Evolutionary conservation across 1,284 basidiomycete genomes (phyloP), one percentile per base, ranked within the genome.

Genomic region (Gomphus bonarii): DNA sequence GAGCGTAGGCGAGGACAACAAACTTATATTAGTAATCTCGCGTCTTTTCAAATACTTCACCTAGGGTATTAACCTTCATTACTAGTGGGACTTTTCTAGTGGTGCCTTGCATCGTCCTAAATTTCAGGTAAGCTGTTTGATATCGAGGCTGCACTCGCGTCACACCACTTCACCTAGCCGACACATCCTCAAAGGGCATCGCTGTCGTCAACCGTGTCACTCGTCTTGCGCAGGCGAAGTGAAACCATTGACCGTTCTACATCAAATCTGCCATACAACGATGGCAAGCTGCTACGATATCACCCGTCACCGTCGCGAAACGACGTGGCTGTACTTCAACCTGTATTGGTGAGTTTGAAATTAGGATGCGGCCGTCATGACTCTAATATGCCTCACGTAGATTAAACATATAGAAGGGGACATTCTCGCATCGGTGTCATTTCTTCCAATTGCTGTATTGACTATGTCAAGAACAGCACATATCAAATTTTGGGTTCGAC

Each of bases 1-100:
- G 1, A 92, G 88, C 63, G 91, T 95, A 0, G 94, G 92, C 30
- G 93, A 97, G 68, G 94, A 97, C 66, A 95, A 94, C 68, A 94
- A 94, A 67, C 68, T 97, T 6, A 88, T 95, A 50, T 68, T 97
- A 63, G 90, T 91, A 59, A 55, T 79, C 68, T 31, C 10, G 20
- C 18, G 20, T 52, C 47, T 54, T 55, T 50, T 35, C 18, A 22
- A 33, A 4, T 16, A 30, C 16, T 48, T 3, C 11, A 46, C 25
- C 25, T 30, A 46, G 43, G 20, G 14, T 42, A 20, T 35, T 48
- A n/a, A 48, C 57, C 42, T 61, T 38, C 38, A 48, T 48, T 48
- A 56, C 22, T 59, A 91, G 86, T 95, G 93, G 93, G 93, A 97
- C 68, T 92, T 95, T 63, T 91, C 88, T 1, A 87, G 84, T 65